phyloP scores from a whole-genome alignment of 2,329 filamentous ascomycete genomes.

The Curvularia lunata region DNA sequence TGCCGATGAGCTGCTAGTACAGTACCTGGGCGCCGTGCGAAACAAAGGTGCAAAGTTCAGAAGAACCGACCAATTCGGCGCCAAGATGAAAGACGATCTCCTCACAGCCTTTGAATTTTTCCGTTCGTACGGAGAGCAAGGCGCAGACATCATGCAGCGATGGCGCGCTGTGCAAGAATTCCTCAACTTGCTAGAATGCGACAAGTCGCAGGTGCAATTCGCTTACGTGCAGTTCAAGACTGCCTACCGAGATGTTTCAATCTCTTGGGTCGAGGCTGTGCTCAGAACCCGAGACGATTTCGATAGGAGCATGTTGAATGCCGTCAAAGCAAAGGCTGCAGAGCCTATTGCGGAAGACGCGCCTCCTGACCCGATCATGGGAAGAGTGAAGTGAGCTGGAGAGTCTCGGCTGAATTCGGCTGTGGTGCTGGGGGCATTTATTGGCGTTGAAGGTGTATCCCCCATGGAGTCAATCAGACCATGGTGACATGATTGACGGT shows the following conservation, averaged over 20 bases:
- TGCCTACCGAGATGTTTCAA: constrained; percentile 90
- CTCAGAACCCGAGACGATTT: constrained; percentile 89
- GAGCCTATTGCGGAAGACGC: constrained; percentile 78
- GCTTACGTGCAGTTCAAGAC: constrained; percentile 84
- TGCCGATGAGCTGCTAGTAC: constrained; percentile 85
- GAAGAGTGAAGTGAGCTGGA: constrained; percentile 73
- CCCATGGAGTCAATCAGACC: constrained; percentile 5
- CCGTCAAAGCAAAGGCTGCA: constrained; percentile 86
- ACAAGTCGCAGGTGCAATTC: constrained; percentile 75
- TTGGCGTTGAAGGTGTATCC: constrained; percentile 11
- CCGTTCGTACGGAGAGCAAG: constrained; percentile 56
- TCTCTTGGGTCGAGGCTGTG: constrained; percentile 95
- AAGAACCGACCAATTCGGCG: constrained; percentile 82
- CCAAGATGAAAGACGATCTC: constrained; percentile 93
- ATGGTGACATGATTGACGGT: constrained; percentile 7
- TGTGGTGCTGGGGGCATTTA: neutral
- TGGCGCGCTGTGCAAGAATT: constrained; percentile 92
- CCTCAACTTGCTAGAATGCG: constrained; percentile 74
- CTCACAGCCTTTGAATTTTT: constrained; percentile 91
- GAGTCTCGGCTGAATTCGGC: neutral
- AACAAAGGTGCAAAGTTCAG: constrained; percentile 92
- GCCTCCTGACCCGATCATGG: constrained; percentile 88
- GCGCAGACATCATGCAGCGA: constrained; percentile 80
- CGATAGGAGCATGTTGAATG: constrained; percentile 85
- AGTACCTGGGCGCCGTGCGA: constrained; percentile 82